These are phyloP conservation scores for Leccinum pellstonianum DNA, from an alignment of 768 basidiomycete species.

Conservation along the genomic window DNA sequence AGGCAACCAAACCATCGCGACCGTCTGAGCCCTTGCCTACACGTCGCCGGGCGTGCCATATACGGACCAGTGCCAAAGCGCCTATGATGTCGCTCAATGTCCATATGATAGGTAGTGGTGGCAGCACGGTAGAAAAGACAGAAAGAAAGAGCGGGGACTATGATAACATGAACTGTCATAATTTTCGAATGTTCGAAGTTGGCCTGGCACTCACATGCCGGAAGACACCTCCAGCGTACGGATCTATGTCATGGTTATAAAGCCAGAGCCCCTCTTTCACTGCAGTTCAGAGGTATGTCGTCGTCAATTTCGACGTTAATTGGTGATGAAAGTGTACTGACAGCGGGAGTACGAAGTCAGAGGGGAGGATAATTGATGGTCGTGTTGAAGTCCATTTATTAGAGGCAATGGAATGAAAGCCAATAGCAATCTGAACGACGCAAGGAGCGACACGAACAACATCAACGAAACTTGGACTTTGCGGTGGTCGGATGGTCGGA, in stretches of 20 bases:
- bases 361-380: slow-evolving; percentile 79
- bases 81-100: slow-evolving; percentile 62
- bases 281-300: slow-evolving; percentile 30
- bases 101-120: slow-evolving; percentile 65
- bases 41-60: slow-evolving; percentile 65
- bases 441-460: slow-evolving; percentile 40
- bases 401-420: slow-evolving; percentile 49
- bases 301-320: background rate
- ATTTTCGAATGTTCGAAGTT: background rate
- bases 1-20: slow-evolving; percentile 62
- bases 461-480: background rate
- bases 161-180: background rate
- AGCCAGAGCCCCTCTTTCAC: slow-evolving; percentile 91
- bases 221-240: slow-evolving; percentile 84
- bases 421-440: slow-evolving; percentile 50
- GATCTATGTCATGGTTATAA: slow-evolving; percentile 72
- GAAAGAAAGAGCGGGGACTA: slow-evolving; percentile 83
- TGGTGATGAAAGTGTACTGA: slow-evolving; percentile 38
- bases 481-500: background rate
- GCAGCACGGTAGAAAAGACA: slow-evolving; percentile 70
- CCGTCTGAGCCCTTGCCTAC: slow-evolving; percentile 37
- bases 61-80: slow-evolving; percentile 65
- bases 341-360: slow-evolving; percentile 76
- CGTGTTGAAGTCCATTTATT: slow-evolving; percentile 47
- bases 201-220: slow-evolving; percentile 62